Evolutionary conservation across 257 asterid genomes (phyloP).

Genomic region (Solanum lycopersicoides): DNA sequence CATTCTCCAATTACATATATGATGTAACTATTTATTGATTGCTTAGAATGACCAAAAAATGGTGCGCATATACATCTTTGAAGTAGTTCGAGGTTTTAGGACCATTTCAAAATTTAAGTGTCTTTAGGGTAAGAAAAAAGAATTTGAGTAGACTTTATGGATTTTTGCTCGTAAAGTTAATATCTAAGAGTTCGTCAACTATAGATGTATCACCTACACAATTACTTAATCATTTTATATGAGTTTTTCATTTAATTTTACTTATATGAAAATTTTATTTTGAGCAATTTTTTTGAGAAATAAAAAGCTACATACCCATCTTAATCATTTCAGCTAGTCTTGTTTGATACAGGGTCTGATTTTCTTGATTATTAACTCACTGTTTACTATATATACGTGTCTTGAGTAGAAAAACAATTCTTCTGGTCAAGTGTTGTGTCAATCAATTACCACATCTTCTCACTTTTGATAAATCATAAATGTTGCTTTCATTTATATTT

Average conservation of each 20-base stretch:
- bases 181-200: background rate
- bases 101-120: background rate
- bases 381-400: background rate
- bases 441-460: background rate
- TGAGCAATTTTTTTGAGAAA: background rate
- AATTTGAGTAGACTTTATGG: background rate
- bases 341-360: background rate
- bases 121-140: no score
- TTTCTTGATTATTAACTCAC: background rate
- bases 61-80: background rate
- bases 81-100: background rate
- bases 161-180: background rate
- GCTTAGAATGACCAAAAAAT: background rate
- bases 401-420: no score
- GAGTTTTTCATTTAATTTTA: no score
- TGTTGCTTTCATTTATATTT: background rate
- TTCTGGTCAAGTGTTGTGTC: background rate
- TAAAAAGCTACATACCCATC: background rate
- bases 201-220: background rate
- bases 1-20: background rate
- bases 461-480: background rate
- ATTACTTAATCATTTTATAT: background rate
- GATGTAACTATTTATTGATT: background rate
- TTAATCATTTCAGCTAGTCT: background rate
- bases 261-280: no score